phyloP scores from a whole-genome alignment of 139 green algal species.

The Chlorella vulgaris region DNA sequence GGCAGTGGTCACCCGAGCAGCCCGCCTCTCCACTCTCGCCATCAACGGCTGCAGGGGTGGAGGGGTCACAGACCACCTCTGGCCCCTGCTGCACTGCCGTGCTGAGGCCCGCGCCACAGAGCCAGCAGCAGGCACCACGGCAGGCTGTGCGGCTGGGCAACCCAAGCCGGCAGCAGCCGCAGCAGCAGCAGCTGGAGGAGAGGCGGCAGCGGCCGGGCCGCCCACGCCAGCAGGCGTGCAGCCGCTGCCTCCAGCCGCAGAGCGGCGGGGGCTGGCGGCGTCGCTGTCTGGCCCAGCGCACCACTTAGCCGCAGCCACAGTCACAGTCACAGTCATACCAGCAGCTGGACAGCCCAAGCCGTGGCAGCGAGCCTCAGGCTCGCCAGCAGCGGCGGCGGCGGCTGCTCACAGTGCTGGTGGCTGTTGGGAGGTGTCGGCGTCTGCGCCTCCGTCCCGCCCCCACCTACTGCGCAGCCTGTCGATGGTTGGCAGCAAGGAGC shows the following conservation, averaged over 20 bases:
- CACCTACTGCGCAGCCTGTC: constrained; percentile 50
- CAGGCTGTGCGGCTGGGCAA: not conserved
- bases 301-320: too few relatives aligned
- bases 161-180: not conserved
- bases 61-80: constrained; percentile 46
- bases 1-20: constrained; percentile 27
- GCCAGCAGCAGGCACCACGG: too few relatives aligned
- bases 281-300: too few relatives aligned
- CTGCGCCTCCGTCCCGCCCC: not conserved
- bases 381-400: too few relatives aligned
- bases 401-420: not conserved
- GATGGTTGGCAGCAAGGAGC: constrained; percentile 52
- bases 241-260: too few relatives aligned
- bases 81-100: constrained; percentile 35
- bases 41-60: constrained; percentile 53
- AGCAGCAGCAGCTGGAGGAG: not conserved
- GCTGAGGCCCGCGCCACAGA: too few relatives aligned
- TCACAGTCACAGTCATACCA: too few relatives aligned
- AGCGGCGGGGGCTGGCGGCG: too few relatives aligned
- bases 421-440: not conserved
- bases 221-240: too few relatives aligned
- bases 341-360: too few relatives aligned
- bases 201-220: too few relatives aligned
- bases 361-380: too few relatives aligned
- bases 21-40: constrained; percentile 41